phyloP scores from a whole-genome alignment of 164 flowering plant species.

The Vitis rupestris region DNA sequence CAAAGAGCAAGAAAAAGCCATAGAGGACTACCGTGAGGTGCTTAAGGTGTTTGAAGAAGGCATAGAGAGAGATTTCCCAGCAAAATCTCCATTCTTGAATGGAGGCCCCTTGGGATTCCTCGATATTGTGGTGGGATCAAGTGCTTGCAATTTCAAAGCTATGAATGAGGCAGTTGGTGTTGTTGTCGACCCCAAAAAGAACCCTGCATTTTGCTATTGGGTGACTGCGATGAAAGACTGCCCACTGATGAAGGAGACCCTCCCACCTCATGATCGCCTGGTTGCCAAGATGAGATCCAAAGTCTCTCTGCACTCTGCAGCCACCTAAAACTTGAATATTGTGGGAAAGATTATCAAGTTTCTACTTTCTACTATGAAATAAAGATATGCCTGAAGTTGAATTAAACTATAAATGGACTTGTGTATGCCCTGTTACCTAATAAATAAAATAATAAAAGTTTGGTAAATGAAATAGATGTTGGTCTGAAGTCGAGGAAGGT shows the following conservation, averaged over 20 bases:
- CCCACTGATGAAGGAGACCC: conserved; percentile 17
- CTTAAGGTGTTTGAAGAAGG: conserved; percentile 22
- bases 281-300: conserved; percentile 10
- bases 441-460: no score
- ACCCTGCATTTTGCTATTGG: conserved; percentile 13
- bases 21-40: conserved; percentile 10
- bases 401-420: no score
- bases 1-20: conserved; percentile 15
- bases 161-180: conserved; percentile 9
- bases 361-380: no score
- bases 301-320: neutral
- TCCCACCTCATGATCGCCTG: conserved; percentile 19
- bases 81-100: neutral
- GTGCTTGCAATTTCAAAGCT: conserved; percentile 10
- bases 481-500: no score
- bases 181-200: conserved; percentile 1
- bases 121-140: conserved; percentile 12
- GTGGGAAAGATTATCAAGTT: no score
- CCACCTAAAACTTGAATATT: neutral
- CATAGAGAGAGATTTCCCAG: conserved; percentile 10
- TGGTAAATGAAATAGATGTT: no score
- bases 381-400: no score
- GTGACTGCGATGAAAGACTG: conserved; percentile 9
- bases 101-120: conserved; percentile 8
- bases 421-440: no score